Base-by-base conservation (phyloP, 2,329 filamentous ascomycete genomes). In the Cercospora zeina region DNA sequence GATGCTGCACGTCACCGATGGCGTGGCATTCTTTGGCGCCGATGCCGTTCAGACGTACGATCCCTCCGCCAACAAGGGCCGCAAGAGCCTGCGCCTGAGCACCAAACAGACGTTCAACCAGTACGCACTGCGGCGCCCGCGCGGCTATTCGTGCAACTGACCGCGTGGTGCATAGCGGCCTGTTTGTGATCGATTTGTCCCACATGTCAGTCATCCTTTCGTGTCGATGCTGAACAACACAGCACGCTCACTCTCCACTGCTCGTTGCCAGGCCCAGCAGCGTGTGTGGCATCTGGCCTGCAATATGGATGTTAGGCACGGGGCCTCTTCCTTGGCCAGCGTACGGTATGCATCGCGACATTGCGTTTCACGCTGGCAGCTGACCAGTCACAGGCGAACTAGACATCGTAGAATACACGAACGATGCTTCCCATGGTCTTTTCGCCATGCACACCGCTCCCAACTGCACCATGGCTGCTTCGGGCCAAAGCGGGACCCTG, bases 181-280 rank as follows among this genome's bases (percentile, higher is more conserved):
- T 91, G 9, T 85, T 91, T 69, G 86, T 92, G 56, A 80, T 88
- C 16, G 89, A 92, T 72, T 83, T 91, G 56, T 79, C 80, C n/a
- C 89, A 92, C 68, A 91, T 92, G 87, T 51, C 47, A 51, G 47
- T 51, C 24, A 21, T 3, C 19, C 21, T 19, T 45, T 4, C 19
- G 24, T 27, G 6, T 27, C 24, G 6, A 27, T 27, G 3, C 3
- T 27, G 24, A 27, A 27, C 24, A 27, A 27, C 24, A 27, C 3
- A 27, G n/a, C 24, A 33, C 30, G 47, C 47, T 30, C 47, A 51
- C 24, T 39, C 36, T 3, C 8, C 11, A 13, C 11, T 39, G 13
- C n/a, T 51, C 47, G n/a, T 51, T 3, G 47, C 47, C 47, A 33
- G 47, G 47, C 47, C 47, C 24, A 56, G 51, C 51, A 50, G 33